Percentiles rank a stretch among this genome's conserved stretches.
phyloP scores from a whole-genome alignment of 805 yeast species.

The Suhomyces emberorum region DNA sequence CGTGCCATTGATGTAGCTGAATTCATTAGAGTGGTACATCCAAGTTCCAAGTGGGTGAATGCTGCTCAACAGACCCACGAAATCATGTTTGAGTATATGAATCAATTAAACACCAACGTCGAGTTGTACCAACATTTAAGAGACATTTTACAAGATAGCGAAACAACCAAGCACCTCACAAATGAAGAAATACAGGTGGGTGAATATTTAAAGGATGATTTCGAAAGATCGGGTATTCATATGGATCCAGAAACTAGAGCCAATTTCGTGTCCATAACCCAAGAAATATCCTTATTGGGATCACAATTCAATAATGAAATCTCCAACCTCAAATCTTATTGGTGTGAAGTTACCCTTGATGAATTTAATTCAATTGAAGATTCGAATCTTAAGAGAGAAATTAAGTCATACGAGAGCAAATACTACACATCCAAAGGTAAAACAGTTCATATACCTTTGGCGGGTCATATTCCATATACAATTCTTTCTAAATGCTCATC shows the following conservation, averaged over 20 bases:
- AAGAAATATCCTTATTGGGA: constrained; percentile 75
- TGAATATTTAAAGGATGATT: constrained; percentile 72
- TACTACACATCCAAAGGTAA: constrained; percentile 13
- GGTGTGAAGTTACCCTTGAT: constrained; percentile 32
- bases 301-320: constrained; percentile 66
- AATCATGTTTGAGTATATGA: constrained; percentile 90
- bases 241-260: constrained; percentile 64
- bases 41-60: constrained; percentile 60
- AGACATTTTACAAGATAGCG: constrained; percentile 45
- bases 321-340: constrained; percentile 27
- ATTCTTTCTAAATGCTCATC: constrained; percentile 58
- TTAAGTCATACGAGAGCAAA: constrained; percentile 23
- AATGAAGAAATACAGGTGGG: constrained; percentile 84
- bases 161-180: constrained; percentile 37
- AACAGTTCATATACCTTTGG: constrained; percentile 32
- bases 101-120: constrained; percentile 79
- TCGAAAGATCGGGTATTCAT: constrained; percentile 85
- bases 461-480: constrained; percentile 62
- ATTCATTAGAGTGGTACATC: constrained; percentile 85
- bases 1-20: constrained; percentile 93
- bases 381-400: constrained; percentile 20
- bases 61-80: constrained; percentile 90
- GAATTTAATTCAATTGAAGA: constrained; percentile 30
- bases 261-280: constrained; percentile 74
- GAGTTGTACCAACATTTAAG: constrained; percentile 61